These are phyloP conservation scores for Jacaranda copaia DNA, from an alignment of 257 asterid species.

Conservation along the genomic window DNA sequence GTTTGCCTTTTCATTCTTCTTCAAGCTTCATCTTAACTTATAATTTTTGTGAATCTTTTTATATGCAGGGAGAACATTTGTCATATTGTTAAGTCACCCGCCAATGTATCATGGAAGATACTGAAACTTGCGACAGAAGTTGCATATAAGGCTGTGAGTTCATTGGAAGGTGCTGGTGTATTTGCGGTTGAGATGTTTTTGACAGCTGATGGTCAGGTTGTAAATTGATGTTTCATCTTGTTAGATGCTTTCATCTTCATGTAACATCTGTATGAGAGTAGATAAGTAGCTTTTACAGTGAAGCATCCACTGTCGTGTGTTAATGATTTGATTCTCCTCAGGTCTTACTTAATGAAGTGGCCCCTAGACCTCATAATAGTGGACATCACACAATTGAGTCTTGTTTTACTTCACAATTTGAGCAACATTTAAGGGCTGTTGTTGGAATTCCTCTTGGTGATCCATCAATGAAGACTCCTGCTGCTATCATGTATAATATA, in stretches of 20 bases:
- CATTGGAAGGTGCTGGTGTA: constrained; percentile 96
- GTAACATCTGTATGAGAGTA: neutral
- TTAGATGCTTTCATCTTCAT: neutral
- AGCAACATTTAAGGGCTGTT: constrained; percentile 96
- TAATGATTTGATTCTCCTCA: constrained; percentile 43
- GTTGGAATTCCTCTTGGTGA: constrained; percentile 97
- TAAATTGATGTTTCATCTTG: constrained; percentile 23
- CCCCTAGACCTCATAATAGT: constrained; percentile 99
- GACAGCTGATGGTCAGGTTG: constrained; percentile 92
- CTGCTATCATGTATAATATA: constrained; percentile 92
- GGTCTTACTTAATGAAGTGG: constrained; percentile 95
- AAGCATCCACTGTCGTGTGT: constrained; percentile 20
- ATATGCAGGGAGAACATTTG: constrained; percentile 87
- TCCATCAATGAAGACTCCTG: constrained; percentile 85
- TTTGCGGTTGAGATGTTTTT: constrained; percentile 94
- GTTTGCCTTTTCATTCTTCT: constrained; percentile 5
- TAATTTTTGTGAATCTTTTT: neutral
- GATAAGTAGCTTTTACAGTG: constrained; percentile 24
- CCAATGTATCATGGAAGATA: constrained; percentile 80
- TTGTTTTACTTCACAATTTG: constrained; percentile 89
- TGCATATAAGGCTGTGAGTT: constrained; percentile 79
- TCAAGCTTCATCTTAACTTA: constrained; percentile 2
- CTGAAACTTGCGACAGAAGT: constrained; percentile 83
- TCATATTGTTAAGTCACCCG: constrained; percentile 95
- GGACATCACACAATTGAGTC: constrained; percentile 96